Evolutionary conservation across 2,329 filamentous ascomycete genomes (phyloP), one percentile per base, ranked within the genome.

Genomic region (Leptographium procerum): DNA sequence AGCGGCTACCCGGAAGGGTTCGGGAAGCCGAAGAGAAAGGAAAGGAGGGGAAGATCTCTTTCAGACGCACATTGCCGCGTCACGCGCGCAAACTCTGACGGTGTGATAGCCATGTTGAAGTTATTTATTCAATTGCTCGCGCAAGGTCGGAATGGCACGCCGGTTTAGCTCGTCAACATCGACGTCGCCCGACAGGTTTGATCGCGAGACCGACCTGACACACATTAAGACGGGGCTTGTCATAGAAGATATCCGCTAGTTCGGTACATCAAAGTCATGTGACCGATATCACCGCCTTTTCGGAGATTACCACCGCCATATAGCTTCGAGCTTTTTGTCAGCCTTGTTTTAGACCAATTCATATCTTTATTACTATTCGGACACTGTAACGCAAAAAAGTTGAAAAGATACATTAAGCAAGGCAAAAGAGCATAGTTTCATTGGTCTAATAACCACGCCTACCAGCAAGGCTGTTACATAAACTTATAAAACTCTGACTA

Each of bases 41-140:
- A 28, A 60, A 58, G 54, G 57, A n/a, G 31, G 19, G 26, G 11
- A 54, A 11, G 45, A 24, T 45, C 29, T 4, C 11, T 9, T 9
- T 4, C 29, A 8, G 9, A 61, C 86, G 73, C 73, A 91, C 88
- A 91, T 70, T 88, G 83, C 72, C 85, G 83, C 74, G 88, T 88
- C 74, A 82, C 82, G 73, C 87, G 83, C 69, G 88, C 92, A 70
- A 96, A 89, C 75, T 91, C 91, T 62, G 92, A 96, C 65, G 92
- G 90, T 75, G 91, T 88, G 76, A 96, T 91, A 72, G 90, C 85
- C 88, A 91, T 91, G 67, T 31, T 29, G 50, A 10, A 45, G 36
- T 45, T 29, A 47, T 16, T 45, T 29, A 47, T 16, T 54, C 54
- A 50, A 60, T 57, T 52, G 53, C 36, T 43, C 13, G 10, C 8